A percentile compares a stretch with the other conserved stretches of the same genome.
Conservation (phyloP, 257 asterid genomes). For the Nemophila menziesii region DNA sequence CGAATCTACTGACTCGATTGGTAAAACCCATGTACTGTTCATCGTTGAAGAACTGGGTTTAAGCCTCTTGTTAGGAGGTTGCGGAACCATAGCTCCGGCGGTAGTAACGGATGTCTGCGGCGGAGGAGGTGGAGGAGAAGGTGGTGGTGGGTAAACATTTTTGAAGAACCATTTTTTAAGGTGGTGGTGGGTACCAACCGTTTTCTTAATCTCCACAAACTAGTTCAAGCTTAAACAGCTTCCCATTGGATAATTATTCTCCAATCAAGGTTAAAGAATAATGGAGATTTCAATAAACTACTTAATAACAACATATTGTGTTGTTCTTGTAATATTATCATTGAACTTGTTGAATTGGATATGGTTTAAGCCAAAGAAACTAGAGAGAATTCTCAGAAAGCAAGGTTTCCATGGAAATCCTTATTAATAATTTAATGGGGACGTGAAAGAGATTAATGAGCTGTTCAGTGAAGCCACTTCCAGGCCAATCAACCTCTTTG, state of each 20-base stretch:
- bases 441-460: constrained; percentile 6
- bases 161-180: too few relatives aligned
- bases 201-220: too few relatives aligned
- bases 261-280: too few relatives aligned
- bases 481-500: constrained; percentile 14
- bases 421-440: constrained; percentile 4
- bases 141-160: too few relatives aligned
- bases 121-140: too few relatives aligned
- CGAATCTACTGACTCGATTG: constrained; percentile 1
- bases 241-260: too few relatives aligned
- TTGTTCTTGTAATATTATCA: constrained; percentile 1
- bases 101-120: too few relatives aligned
- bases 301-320: not conserved
- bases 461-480: constrained; percentile 4
- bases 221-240: too few relatives aligned
- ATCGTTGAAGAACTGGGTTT: constrained; percentile 15
- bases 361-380: constrained; percentile 9
- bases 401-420: constrained; percentile 10
- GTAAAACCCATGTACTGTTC: not conserved
- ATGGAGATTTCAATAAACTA: constrained; percentile 14
- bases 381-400: constrained; percentile 4
- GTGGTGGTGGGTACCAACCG: too few relatives aligned
- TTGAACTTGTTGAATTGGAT: constrained; percentile 3
- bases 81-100: not conserved
- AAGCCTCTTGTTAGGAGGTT: constrained; percentile 20